phyloP scores from a whole-genome alignment of 2,329 filamentous ascomycete species.

The Sclerotinia trifoliorum region DNA sequence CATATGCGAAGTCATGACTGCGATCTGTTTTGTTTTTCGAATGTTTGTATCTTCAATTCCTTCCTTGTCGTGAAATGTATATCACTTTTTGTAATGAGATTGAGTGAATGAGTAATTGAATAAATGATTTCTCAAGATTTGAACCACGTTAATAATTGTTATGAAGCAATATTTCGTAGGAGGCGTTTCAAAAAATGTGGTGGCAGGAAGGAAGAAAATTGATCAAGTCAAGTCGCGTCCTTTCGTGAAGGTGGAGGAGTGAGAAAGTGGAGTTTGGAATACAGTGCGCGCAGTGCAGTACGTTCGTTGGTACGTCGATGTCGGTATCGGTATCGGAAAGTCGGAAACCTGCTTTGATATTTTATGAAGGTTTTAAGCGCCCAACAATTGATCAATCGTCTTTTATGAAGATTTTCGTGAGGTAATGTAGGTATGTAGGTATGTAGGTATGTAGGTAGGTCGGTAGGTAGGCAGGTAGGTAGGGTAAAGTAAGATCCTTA shows the following conservation, averaged over 20 bases:
- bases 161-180: neutral
- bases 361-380: neutral
- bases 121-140: neutral
- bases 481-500: neutral
- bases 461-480: no score
- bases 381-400: neutral
- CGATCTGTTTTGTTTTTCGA: neutral
- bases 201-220: slow-evolving; percentile 14
- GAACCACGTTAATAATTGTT: neutral
- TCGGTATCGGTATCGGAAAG: neutral
- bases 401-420: neutral
- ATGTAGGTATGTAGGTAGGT: no score
- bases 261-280: slow-evolving; percentile 3
- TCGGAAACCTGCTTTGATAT: neutral
- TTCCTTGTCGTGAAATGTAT: neutral
- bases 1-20: slow-evolving; percentile 33
- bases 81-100: neutral
- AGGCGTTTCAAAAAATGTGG: neutral
- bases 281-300: neutral
- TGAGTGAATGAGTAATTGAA: neutral
- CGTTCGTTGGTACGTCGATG: neutral
- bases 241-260: slow-evolving; percentile 1
- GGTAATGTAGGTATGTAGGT: neutral
- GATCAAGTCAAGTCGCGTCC: slow-evolving; percentile 9
- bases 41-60: slow-evolving; percentile 1